phyloP scores from a whole-genome alignment of 2,329 filamentous ascomycete species.

The Microcyclospora pomicola region DNA sequence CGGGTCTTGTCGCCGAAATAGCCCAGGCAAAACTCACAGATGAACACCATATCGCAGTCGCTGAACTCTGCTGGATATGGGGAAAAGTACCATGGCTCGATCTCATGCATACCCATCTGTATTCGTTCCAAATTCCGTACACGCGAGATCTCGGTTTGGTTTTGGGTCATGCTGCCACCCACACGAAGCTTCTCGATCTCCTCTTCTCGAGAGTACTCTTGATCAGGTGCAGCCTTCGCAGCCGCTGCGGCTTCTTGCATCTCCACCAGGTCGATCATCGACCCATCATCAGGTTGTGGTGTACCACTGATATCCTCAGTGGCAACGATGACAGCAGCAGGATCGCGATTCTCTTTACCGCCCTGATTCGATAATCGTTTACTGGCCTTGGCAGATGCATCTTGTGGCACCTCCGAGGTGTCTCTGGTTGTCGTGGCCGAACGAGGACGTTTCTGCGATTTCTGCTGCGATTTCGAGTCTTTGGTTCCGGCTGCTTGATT shows the following conservation, averaged over 20 bases:
- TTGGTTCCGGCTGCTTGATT: constrained; percentile 20
- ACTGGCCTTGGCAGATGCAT: constrained; percentile 42
- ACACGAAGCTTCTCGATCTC: constrained; percentile 95
- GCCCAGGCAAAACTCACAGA: constrained; percentile 91
- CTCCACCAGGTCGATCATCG: constrained; percentile 38
- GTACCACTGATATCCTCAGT: constrained; percentile 35
- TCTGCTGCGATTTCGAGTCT: constrained; percentile 24
- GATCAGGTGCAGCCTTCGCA: constrained; percentile 38
- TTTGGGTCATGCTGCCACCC: constrained; percentile 96
- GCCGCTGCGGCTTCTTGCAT: constrained; percentile 38
- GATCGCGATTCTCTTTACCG: constrained; percentile 46
- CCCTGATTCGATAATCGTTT: constrained; percentile 39
- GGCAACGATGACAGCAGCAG: constrained; percentile 27
- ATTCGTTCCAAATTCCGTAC: constrained; percentile 90
- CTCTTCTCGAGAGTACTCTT: constrained; percentile 60
- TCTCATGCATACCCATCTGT: constrained; percentile 81
- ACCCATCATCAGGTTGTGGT: constrained; percentile 38
- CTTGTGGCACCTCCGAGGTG: constrained; percentile 21
- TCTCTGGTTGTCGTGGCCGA: constrained; percentile 32
- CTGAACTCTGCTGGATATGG: constrained; percentile 85
- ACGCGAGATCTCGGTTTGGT: constrained; percentile 88
- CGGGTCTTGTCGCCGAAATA: constrained; percentile 77
- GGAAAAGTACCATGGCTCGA: constrained; percentile 98
- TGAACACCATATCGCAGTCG: constrained; percentile 80
- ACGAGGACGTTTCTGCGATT: constrained; percentile 35